Base-by-base conservation (phyloP, 2,329 filamentous ascomycete species). In the Ambrosiella xylebori region DNA sequence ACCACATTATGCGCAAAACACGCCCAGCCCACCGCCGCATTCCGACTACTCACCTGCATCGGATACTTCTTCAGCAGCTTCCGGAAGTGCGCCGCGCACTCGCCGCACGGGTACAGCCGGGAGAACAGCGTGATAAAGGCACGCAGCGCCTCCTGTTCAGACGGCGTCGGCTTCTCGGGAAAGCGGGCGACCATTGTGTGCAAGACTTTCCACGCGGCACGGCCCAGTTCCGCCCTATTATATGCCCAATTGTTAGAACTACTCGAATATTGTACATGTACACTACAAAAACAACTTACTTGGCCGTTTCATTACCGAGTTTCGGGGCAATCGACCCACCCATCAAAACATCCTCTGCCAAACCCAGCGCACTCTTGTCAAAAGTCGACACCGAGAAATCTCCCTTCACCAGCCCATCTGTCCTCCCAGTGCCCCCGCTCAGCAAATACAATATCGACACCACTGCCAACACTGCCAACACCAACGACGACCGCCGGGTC, bases 281-380 rank as follows among this genome's bases (percentile, higher is more conserved):
- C 7, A 13, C n/a, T 5, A 45, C 12, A 36, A 9, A 47, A 5
- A 50, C 3, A 40, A 66, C 75, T 54, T 73, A 85, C 82, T 91
- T 93, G 57, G 81, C 74, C 6, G 87, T 93, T 61, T 84, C 86
- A 70, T 93, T 93, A 66, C 86, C 87, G 57, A 93, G 73, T 70
- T 88, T 89, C 1, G 86, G 84, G 55, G 86, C 86, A 65, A 89
- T 91, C 2, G 82, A 83, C 58, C 80, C 80, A 58, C 85, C 86
- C 15, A 76, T 74, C 19, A 88, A 73, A 15, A 84, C 69, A 49
- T 69, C 69, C 35, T 71, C 68, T 3, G 17, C 19, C 11, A 47
- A 47, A 1, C 78, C 70, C 36, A 79, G 63, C 37, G 67, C 63
- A 40, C 68, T 68, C 37, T 79, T 64, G 57, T 74, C 74, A 19